Evolutionary conservation across 2,329 filamentous ascomycete species (phyloP).

Genomic region (Fusarium sublunatum): DNA sequence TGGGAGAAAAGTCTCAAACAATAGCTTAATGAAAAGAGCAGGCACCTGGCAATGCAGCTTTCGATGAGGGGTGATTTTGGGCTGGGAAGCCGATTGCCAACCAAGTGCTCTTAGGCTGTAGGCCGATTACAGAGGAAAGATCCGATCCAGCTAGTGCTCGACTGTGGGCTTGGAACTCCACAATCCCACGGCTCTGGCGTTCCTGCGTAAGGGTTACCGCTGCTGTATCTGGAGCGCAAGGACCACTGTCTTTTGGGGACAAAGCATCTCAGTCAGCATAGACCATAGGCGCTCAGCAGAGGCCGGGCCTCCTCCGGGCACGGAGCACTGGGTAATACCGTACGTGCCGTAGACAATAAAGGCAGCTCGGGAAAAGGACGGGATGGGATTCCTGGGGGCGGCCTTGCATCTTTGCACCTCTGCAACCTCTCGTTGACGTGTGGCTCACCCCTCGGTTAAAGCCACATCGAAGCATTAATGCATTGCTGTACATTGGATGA

Average conservation of each 20-base stretch:
- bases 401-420: slow-evolving; percentile 11
- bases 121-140: slow-evolving; percentile 45
- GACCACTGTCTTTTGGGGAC: slow-evolving; percentile 23
- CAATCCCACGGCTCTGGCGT: slow-evolving; percentile 43
- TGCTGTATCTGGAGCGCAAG: slow-evolving; percentile 38
- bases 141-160: slow-evolving; percentile 44
- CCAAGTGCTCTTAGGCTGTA: slow-evolving; percentile 24
- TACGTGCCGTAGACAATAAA: background rate
- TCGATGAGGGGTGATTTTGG: slow-evolving; percentile 38
- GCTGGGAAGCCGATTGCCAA: slow-evolving; percentile 38
- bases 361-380: slow-evolving; percentile 19
- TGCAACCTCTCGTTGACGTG: background rate
- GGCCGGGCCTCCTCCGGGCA: too few species aligned
- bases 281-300: too few species aligned
- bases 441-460: slow-evolving; percentile 24
- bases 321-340: background rate
- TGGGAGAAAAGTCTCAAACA: slow-evolving; percentile 34
- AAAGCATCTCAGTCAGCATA: too few species aligned
- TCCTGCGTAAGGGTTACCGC: slow-evolving; percentile 48
- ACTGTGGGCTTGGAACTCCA: slow-evolving; percentile 42
- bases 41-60: slow-evolving; percentile 29
- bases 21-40: slow-evolving; percentile 26
- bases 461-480: background rate
- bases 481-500: too few species aligned
- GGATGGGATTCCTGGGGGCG: slow-evolving; percentile 23